Evolutionary conservation across 192 early-diverging fungal genomes (phyloP).

Genomic region (Rhizoclosmatium globosum): DNA sequence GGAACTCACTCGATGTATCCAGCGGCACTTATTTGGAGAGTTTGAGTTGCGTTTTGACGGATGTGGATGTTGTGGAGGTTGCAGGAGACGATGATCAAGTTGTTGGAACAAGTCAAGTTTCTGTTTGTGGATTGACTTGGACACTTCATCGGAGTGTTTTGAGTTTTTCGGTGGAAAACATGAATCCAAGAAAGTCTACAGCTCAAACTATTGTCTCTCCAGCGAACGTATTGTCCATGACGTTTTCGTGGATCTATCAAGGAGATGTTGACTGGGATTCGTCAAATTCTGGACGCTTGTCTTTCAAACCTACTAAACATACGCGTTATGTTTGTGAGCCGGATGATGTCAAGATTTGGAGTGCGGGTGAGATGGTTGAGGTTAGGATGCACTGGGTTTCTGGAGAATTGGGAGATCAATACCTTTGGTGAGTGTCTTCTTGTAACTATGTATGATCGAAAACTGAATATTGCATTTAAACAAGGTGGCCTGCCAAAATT

Average conservation of each 20-base stretch:
- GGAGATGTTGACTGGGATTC: constrained; percentile 8
- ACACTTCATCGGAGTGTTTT: background rate
- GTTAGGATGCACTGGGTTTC: constrained; percentile 12
- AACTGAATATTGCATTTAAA: background rate
- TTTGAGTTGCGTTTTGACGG: constrained; percentile 16
- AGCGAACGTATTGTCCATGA: background rate
- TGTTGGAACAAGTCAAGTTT: background rate
- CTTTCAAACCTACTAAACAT: constrained; percentile 9
- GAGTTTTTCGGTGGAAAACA: background rate
- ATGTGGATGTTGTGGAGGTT: background rate
- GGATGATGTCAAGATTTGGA: background rate
- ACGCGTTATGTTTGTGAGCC: constrained; percentile 1
- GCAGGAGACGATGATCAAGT: background rate
- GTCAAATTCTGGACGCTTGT: background rate
- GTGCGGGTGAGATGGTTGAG: constrained; percentile 16
- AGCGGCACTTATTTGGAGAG: background rate
- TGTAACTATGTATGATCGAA: background rate
- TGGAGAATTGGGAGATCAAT: constrained; percentile 8
- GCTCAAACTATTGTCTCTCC: constrained; percentile 1
- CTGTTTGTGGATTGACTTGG: constrained; percentile 23
- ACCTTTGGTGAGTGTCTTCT: constrained; percentile 18
- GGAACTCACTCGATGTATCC: background rate
- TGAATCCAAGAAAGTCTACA: background rate
- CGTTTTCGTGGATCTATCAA: background rate
- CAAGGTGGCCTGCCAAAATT: constrained; percentile 22